These are phyloP conservation scores for Sporothrix mexicana DNA, from an alignment of 2,329 filamentous ascomycete species.

Conservation along the genomic window DNA sequence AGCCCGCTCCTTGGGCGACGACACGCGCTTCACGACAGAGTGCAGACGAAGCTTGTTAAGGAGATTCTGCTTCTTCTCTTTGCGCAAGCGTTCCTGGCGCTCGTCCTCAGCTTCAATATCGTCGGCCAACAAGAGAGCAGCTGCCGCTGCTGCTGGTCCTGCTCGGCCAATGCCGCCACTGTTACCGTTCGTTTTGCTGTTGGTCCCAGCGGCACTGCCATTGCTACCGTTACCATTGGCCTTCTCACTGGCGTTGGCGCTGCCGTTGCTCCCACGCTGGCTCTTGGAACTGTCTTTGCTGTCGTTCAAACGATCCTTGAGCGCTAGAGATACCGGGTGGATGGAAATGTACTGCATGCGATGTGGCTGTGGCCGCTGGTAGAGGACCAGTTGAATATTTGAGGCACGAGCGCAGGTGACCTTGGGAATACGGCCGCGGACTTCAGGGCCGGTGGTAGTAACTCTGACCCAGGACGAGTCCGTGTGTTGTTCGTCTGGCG, in stretches of 20 bases:
- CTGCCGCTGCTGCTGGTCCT: neutral
- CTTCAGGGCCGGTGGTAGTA: slow-evolving; percentile 58
- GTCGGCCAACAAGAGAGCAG: slow-evolving; percentile 37
- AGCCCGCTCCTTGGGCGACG: slow-evolving; percentile 82
- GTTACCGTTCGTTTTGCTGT: neutral
- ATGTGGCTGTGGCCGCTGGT: slow-evolving; percentile 81
- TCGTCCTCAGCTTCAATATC: slow-evolving; percentile 76
- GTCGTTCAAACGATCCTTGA: slow-evolving; percentile 69
- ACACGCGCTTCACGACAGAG: slow-evolving; percentile 76
- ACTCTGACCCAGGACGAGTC: slow-evolving; percentile 74
- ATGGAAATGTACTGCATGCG: slow-evolving; percentile 97
- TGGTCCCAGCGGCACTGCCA: neutral
- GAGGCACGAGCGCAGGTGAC: slow-evolving; percentile 74
- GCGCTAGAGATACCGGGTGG: slow-evolving; percentile 82
- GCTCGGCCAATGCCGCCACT: neutral
- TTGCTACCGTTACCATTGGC: neutral
- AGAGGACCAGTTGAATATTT: slow-evolving; percentile 86
- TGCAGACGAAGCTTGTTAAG: slow-evolving; percentile 89
- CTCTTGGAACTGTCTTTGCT: neutral
- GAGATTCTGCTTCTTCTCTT: slow-evolving; percentile 67
- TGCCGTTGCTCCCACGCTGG: neutral
- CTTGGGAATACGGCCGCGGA: slow-evolving; percentile 60
- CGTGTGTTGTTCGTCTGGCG: slow-evolving; percentile 45
- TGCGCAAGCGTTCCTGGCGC: slow-evolving; percentile 62
- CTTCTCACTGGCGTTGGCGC: slow-evolving; percentile 36